phyloP scores from a whole-genome alignment of 139 green algal genomes.

The Tetradesmus lagerheimii region DNA sequence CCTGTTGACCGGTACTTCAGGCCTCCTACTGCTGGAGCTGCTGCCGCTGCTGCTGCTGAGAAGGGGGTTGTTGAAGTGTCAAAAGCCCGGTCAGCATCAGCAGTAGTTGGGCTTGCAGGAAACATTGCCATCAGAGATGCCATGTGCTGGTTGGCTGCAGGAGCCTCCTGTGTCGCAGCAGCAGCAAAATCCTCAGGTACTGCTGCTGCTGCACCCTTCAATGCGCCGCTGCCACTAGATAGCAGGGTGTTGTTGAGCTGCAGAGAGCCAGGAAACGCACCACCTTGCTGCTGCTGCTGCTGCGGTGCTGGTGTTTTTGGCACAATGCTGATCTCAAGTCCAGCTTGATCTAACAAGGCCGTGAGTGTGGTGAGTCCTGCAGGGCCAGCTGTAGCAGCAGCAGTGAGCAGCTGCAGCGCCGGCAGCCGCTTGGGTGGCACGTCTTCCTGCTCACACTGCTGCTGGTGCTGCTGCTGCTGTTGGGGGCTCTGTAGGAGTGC shows the following conservation, averaged over 20 bases:
- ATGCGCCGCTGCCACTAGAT: neutral
- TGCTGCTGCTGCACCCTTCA: neutral
- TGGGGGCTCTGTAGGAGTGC: neutral
- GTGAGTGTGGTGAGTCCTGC: neutral
- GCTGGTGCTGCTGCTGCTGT: neutral
- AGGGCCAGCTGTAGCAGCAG: neutral
- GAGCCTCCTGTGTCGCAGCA: neutral
- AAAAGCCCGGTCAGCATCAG: neutral
- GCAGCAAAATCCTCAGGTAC: neutral
- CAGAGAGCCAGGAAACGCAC: neutral
- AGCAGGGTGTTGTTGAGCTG: neutral
- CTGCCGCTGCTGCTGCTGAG: neutral
- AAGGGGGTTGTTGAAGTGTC: neutral
- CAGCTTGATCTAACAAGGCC: neutral
- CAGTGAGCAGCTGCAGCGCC: neutral
- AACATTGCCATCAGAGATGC: neutral
- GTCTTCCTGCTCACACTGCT: neutral
- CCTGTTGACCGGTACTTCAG: neutral
- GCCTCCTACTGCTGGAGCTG: neutral
- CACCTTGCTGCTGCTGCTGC: constrained; percentile 15
- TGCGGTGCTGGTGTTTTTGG: neutral
- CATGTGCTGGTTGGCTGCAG: neutral
- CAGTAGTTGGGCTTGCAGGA: neutral
- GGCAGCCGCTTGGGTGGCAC: neutral
- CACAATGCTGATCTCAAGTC: neutral